Percentiles rank a stretch among this genome's conserved stretches.
phyloP scores from a whole-genome alignment of 2,329 filamentous ascomycete species.

The Cladosporium sp. region DNA sequence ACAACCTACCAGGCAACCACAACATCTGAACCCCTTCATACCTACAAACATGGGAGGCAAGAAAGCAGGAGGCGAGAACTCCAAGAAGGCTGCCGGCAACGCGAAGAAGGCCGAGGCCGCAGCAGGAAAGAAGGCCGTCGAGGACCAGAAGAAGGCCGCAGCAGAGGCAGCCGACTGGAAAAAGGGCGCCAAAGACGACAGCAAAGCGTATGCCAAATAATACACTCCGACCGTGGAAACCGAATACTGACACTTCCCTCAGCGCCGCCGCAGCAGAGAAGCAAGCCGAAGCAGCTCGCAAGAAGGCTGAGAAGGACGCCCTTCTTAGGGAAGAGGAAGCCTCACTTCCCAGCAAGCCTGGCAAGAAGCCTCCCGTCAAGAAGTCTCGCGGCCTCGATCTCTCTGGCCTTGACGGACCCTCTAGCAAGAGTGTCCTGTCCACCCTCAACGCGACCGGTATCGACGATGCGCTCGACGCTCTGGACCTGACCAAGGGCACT shows the following conservation, averaged over 20 bases:
- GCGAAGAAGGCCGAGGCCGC: slow-evolving; percentile 90
- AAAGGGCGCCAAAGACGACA: slow-evolving; percentile 78
- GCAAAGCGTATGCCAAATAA: slow-evolving; percentile 67
- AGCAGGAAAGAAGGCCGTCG: slow-evolving; percentile 72
- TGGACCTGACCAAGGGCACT: slow-evolving; percentile 64
- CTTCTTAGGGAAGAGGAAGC: slow-evolving; percentile 81
- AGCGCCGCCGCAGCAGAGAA: slow-evolving; percentile 85
- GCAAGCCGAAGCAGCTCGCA: slow-evolving; percentile 76
- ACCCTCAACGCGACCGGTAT: slow-evolving; percentile 82
- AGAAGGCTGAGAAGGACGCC: slow-evolving; percentile 91
- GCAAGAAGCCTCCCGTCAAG: slow-evolving; percentile 62
- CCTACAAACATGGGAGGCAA: slow-evolving; percentile 2
- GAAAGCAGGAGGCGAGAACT: slow-evolving; percentile 60
- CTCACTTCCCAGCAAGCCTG: slow-evolving; percentile 59
- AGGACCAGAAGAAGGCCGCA: slow-evolving; percentile 64
- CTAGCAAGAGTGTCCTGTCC: slow-evolving; percentile 50
- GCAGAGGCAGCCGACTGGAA: slow-evolving; percentile 76
- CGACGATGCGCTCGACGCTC: slow-evolving; percentile 87
- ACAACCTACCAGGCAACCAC: background rate
- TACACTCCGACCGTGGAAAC: background rate
- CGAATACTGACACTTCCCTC: slow-evolving; percentile 21
- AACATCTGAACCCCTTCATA: background rate
- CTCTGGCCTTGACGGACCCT: slow-evolving; percentile 65
- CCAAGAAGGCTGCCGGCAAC: slow-evolving; percentile 86
- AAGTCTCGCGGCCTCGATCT: slow-evolving; percentile 69